These are phyloP conservation scores for Tagetes patula DNA, from an alignment of 129 eudicot genomes.

Conservation along the genomic window DNA sequence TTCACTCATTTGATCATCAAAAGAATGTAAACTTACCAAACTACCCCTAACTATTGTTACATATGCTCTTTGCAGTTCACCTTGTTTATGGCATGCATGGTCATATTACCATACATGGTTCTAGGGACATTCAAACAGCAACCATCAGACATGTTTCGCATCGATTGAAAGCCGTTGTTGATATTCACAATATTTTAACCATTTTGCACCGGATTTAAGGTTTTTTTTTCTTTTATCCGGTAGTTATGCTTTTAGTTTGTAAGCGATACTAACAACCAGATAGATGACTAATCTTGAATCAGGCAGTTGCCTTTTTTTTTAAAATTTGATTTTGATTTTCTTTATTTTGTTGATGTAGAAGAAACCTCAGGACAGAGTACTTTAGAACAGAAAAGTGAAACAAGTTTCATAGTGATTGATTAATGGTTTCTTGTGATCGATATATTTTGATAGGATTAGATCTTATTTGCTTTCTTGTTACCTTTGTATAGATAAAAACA, in stretches of 20 bases:
- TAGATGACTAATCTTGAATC: slow-evolving; percentile 22
- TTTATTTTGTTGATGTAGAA: slow-evolving; percentile 26
- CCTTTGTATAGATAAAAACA: background rate
- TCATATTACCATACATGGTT: slow-evolving; percentile 69
- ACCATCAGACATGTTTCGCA: slow-evolving; percentile 63
- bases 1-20: background rate
- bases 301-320: slow-evolving; percentile 8
- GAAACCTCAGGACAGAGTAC: slow-evolving; percentile 16
- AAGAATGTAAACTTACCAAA: slow-evolving; percentile 4
- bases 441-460: background rate
- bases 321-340: background rate
- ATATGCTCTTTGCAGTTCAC: slow-evolving; percentile 55
- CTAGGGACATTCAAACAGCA: slow-evolving; percentile 55
- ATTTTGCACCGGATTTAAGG: slow-evolving; percentile 24
- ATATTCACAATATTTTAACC: slow-evolving; percentile 28
- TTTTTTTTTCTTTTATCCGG: slow-evolving; percentile 22
- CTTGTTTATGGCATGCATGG: slow-evolving; percentile 91
- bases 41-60: background rate
- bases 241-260: slow-evolving; percentile 31
- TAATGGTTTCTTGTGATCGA: slow-evolving; percentile 16
- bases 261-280: slow-evolving; percentile 35
- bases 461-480: background rate
- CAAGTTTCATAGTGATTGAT: slow-evolving; percentile 28
- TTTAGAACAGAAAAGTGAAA: slow-evolving; percentile 21
- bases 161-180: slow-evolving; percentile 54